Percentiles rank a stretch among this genome's conserved stretches.
phyloP scores from a whole-genome alignment of 345 rosid species.

The Salix viminalis region DNA sequence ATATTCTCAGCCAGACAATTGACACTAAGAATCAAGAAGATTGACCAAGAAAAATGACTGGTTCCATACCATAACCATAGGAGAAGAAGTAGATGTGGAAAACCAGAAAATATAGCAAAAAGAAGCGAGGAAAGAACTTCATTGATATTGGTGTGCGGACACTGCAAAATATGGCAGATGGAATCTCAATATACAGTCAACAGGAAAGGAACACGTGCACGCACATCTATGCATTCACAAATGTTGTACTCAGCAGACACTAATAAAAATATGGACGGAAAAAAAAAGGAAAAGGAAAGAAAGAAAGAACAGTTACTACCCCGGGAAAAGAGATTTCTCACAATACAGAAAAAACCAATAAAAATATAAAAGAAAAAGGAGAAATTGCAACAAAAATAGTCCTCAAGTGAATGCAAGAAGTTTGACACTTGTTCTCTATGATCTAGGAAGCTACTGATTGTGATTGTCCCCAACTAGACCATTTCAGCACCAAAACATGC shows the following conservation, averaged over 20 bases:
- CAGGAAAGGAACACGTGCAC: neutral
- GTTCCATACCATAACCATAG: constrained; percentile 69
- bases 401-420: neutral
- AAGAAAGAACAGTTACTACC: neutral
- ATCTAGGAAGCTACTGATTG: neutral
- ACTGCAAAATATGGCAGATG: constrained; percentile 44
- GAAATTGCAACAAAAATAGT: neutral
- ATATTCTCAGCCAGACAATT: neutral
- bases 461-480: neutral
- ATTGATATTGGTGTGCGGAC: constrained; percentile 95
- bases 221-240: neutral
- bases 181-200: constrained; percentile 13
- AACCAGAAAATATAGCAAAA: constrained; percentile 90
- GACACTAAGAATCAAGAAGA: neutral
- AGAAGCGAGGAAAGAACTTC: constrained; percentile 99
- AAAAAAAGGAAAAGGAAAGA: too few species aligned
- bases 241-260: neutral
- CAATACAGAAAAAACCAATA: neutral
- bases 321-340: neutral
- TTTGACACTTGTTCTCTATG: neutral
- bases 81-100: constrained; percentile 98
- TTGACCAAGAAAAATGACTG: neutral
- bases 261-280: neutral
- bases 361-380: neutral
- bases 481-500: neutral